Evolutionary conservation across 306 rosid genomes (phyloP), one percentile per base, ranked within the genome.

Genomic region (Quercus alba): DNA sequence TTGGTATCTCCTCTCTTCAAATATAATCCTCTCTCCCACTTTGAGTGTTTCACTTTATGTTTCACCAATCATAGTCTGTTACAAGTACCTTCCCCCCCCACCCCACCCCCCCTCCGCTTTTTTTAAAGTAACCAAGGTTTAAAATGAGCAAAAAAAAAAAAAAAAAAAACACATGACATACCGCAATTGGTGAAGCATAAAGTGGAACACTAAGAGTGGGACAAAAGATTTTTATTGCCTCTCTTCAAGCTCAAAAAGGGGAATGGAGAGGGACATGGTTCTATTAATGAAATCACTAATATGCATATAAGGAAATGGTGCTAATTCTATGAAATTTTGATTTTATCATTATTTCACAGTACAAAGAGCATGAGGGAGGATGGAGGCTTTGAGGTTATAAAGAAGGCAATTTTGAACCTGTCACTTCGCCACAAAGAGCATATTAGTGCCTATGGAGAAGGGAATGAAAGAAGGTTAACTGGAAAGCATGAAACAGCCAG

Each of bases 281-380:
- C 33, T 64, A 31, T 66, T 25, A 75, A 73, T 62, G 71, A 63
- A 78, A 55, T 82, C 5, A 20, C 31, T 75, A 77, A 58, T 64
- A 66, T 63, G 28, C 55, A 61, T 76, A 71, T 20, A 70, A 6
- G 56, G 71, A 35, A 31, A 41, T 41, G 46, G 12, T 8, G 11
- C 44, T 44, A 70, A 63, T 74, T 31, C 80, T 33, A 38, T 35
- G 25, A 56, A 56, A 49, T 80, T 44, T 63, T 75, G 63, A 68
- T 44, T 44, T 33, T 61, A 72, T 82, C 25, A 56, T 80, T 85
- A 81, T 7, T 64, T 86, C 28, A 56, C 77, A 96, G 99, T 86
- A 96, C 99, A 59, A 90, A 96, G 97, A 90, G 88, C 94, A 96
- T 91, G 99, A 93, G 99, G 58, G 99, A 91, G 81, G 97, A 93